Conservation (phyloP, 2,329 filamentous ascomycete species). For the Xylaria multiplex region DNA sequence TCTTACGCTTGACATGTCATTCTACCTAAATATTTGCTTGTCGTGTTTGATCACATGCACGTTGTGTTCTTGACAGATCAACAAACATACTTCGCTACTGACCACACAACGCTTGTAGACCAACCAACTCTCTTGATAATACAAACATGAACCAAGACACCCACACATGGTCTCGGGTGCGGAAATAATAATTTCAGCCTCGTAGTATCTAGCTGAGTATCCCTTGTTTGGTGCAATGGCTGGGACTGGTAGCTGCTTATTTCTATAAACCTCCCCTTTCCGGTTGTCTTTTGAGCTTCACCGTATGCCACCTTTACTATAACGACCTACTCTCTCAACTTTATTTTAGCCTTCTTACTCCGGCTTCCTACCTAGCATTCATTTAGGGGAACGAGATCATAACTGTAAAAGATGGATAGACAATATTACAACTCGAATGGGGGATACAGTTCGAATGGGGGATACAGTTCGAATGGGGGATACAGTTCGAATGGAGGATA, state of each 20-base stretch:
- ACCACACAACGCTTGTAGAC: neutral
- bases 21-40: neutral
- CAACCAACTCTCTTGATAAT: neutral
- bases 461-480: too few relatives aligned
- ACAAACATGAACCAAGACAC: neutral
- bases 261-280: conserved; percentile 13
- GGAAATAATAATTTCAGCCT: neutral
- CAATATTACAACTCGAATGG: too few relatives aligned
- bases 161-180: neutral
- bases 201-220: too few relatives aligned
- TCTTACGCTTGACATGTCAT: neutral
- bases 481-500: too few relatives aligned
- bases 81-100: neutral
- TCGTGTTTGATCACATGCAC: neutral
- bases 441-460: too few relatives aligned
- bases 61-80: neutral
- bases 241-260: neutral
- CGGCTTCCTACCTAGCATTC: too few relatives aligned
- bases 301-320: neutral
- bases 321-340: neutral
- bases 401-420: too few relatives aligned
- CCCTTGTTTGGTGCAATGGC: neutral
- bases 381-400: too few relatives aligned
- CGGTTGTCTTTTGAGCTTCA: neutral
- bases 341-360: neutral